Conservation (phyloP, 192 early-diverging fungal genomes). For the Anaeromyces robustus region DNA sequence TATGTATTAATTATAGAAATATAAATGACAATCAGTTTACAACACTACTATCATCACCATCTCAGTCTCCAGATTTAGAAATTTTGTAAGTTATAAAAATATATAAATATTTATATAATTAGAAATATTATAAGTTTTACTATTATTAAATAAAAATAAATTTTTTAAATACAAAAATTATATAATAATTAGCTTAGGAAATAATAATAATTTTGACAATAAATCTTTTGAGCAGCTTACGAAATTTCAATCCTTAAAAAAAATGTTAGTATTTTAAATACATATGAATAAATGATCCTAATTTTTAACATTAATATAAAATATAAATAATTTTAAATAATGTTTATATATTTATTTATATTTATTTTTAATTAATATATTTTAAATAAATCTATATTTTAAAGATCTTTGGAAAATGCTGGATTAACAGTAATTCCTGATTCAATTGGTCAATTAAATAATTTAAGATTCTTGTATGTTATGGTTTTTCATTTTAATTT, state of each 20-base stretch:
- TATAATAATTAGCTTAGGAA: background rate
- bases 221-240: background rate
- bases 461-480: background rate
- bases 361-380: no score
- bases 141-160: no score
- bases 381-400: no score
- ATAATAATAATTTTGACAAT: background rate
- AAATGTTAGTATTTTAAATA: background rate
- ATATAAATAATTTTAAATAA: no score
- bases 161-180: no score
- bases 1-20: background rate
- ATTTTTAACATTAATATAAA: no score
- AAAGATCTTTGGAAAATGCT: no score
- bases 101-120: background rate
- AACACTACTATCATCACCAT: background rate
- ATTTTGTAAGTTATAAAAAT: background rate
- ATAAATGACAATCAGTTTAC: background rate
- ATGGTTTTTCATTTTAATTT: background rate
- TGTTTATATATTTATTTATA: no score
- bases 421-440: background rate
- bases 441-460: background rate
- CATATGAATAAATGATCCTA: no score
- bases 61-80: background rate
- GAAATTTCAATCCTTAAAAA: background rate
- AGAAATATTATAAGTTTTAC: no score